Percentiles rank a stretch among this genome's conserved stretches.
phyloP scores from a whole-genome alignment of 73 alveolate genomes.

The Paramecium sonneborni region DNA sequence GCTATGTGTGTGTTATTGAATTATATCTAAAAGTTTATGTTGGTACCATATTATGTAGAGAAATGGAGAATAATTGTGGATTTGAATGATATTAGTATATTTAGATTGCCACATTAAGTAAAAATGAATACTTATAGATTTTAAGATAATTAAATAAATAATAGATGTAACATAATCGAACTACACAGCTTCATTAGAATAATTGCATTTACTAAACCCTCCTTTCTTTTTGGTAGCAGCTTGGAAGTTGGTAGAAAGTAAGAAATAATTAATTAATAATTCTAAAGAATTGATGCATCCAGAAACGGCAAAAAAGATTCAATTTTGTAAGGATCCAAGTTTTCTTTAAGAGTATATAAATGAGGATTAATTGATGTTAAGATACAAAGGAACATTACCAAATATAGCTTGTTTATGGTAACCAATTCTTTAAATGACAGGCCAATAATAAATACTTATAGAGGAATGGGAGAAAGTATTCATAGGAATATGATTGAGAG shows the following conservation, averaged over 20 bases:
- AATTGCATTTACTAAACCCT: neutral
- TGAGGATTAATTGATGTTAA: neutral
- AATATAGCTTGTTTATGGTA: neutral
- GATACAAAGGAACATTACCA: neutral
- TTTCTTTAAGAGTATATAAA: neutral
- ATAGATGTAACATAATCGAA: slow-evolving; percentile 12
- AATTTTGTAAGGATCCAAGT: neutral
- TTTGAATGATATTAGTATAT: neutral
- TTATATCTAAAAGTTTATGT: neutral
- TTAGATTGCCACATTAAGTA: slow-evolving; percentile 23
- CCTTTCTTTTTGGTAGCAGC: slow-evolving; percentile 13
- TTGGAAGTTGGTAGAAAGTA: slow-evolving; percentile 1
- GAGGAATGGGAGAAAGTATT: slow-evolving; percentile 7
- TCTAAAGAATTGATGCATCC: slow-evolving; percentile 25
- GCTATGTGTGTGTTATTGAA: neutral
- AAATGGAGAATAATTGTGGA: slow-evolving; percentile 48
- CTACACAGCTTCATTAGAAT: neutral
- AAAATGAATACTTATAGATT: neutral
- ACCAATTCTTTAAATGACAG: neutral
- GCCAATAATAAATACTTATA: slow-evolving; percentile 4
- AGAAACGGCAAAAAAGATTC: slow-evolving; percentile 23
- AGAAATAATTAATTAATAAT: neutral
- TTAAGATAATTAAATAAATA: neutral
- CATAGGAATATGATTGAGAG: neutral
- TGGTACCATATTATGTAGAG: slow-evolving; percentile 29